These are phyloP conservation scores for Rhodotorula sp. DNA, from an alignment of 1,284 basidiomycete genomes.

Conservation along the genomic window DNA sequence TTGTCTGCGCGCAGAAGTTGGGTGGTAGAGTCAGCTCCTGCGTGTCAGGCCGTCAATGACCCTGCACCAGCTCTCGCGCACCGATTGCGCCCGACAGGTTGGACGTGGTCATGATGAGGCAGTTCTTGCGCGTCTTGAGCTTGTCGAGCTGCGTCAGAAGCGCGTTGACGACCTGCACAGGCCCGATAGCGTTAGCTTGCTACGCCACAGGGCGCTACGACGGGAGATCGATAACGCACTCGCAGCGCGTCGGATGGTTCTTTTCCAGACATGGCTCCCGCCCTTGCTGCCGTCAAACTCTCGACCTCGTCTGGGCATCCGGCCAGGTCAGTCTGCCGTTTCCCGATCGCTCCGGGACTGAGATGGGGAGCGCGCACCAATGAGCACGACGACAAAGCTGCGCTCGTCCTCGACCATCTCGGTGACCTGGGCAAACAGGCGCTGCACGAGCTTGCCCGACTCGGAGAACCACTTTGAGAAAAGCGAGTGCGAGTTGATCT, in stretches of 20 bases:
- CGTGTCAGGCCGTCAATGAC: too few species aligned
- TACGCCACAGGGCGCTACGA: not conserved
- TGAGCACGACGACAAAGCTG: constrained; percentile 89
- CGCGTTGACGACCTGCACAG: constrained; percentile 85
- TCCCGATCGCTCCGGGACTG: too few species aligned
- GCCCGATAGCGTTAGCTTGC: not conserved
- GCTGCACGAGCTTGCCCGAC: constrained; percentile 95
- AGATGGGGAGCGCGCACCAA: constrained; percentile 72
- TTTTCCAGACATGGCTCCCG: constrained; percentile 87
- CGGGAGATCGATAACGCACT: constrained; percentile 55
- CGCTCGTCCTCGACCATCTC: constrained; percentile 85
- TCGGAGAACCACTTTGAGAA: constrained; percentile 99
- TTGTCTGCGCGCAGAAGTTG: constrained; percentile 62
- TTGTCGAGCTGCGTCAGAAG: constrained; percentile 96
- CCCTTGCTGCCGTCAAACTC: constrained; percentile 87
- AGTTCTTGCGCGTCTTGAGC: constrained; percentile 87
- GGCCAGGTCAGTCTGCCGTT: not conserved
- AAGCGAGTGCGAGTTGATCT: constrained; percentile 96
- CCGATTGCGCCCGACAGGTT: constrained; percentile 87
- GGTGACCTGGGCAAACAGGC: constrained; percentile 82
- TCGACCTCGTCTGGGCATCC: constrained; percentile 82
- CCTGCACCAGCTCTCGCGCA: not conserved
- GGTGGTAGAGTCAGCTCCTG: not conserved
- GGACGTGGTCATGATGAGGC: constrained; percentile 93
- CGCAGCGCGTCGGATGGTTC: constrained; percentile 95